Evolutionary conservation across 2,329 filamentous ascomycete genomes (phyloP), one percentile per base, ranked within the genome.

Genomic region (Penicillium sp.): DNA sequence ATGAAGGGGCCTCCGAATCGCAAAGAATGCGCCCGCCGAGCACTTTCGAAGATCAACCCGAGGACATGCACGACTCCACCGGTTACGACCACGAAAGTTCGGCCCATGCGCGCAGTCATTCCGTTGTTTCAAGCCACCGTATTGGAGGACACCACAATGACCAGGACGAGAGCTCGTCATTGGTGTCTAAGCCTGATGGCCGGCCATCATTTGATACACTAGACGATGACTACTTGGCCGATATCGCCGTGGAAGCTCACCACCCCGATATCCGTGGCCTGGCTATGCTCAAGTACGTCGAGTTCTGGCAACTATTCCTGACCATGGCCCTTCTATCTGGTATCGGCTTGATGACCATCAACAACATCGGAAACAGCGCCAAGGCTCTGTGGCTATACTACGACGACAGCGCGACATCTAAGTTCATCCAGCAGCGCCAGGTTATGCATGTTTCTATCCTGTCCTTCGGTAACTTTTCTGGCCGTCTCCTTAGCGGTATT

Each of bases 291-390:
- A 80, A 80, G 52, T 86, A 84, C 59, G 68, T 87, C 48, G 89
- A 96, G 63, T 99, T 98, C 75, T 98, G 93, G 92, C 90, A 96
- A 69, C 78, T 96, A 27, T 98, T 96, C 74, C 75, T 84, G 56
- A 87, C 96, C 64, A 90, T 99, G 84, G 92, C 88, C 39, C 84
- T 97, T n/a, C 80, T 98, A 60, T 91, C 92, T 5, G 95, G 95
- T 52, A 90, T 97, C 66, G 95, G 95, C 11, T 79, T 99, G 63
- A 99, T 99, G 95, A 98, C 93, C 0, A 99, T 99, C 77, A 99
- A 99, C 78, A 99, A 99, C 68, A 96, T 98, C 69, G 95, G 95
- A 44, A 96, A 96, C 71, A 87, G 93, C 66, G 88, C 82, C 57
- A 90, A 91, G 70, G 91, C 92, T 3, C 82, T 99, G 1, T 98